Conservation (phyloP, 2,329 filamentous ascomycete genomes). For the Fusarium euwallaceae region DNA sequence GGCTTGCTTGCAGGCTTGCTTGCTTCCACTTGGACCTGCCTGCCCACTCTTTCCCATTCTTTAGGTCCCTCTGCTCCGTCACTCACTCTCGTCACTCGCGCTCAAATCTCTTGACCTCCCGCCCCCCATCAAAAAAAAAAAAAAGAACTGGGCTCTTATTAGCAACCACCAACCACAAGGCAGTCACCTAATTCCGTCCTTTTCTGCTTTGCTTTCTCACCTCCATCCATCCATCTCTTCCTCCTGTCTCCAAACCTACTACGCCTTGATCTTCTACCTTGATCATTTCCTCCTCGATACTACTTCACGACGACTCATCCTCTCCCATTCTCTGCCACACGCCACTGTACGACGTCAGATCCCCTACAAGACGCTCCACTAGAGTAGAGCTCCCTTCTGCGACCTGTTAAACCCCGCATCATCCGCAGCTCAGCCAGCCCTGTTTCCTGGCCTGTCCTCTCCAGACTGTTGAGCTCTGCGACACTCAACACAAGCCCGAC, state of each 20-base stretch:
- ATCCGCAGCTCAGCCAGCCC: slow-evolving; percentile 25
- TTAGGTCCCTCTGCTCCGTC: slow-evolving; percentile 28
- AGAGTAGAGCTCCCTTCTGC: slow-evolving; percentile 30
- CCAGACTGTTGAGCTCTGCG: slow-evolving; percentile 33
- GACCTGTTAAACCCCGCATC: slow-evolving; percentile 45
- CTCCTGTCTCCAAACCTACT: neutral
- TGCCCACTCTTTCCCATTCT: slow-evolving; percentile 35
- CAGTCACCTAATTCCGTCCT: slow-evolving; percentile 34
- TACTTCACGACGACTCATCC: slow-evolving; percentile 10
- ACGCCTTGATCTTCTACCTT: slow-evolving; percentile 18
- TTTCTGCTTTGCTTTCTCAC: slow-evolving; percentile 30
- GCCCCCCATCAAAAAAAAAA: slow-evolving; percentile 32
- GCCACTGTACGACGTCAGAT: slow-evolving; percentile 33
- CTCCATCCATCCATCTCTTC: slow-evolving; percentile 2
- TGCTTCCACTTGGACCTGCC: too few relatives aligned
- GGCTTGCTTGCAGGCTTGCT: neutral
- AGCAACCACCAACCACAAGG: slow-evolving; percentile 39
- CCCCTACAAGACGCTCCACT: slow-evolving; percentile 34
- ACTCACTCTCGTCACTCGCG: slow-evolving; percentile 8
- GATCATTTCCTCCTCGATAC: slow-evolving; percentile 18
- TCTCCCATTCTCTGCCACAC: slow-evolving; percentile 23
- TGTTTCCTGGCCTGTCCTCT: slow-evolving; percentile 23
- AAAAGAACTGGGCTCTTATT: slow-evolving; percentile 40
- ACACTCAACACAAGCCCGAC: slow-evolving; percentile 24
- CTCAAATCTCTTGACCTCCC: slow-evolving; percentile 37